A percentile compares a stretch with the other conserved stretches of the same genome.
Conservation (phyloP, 768 basidiomycete species). For the Asterophora parasitica region DNA sequence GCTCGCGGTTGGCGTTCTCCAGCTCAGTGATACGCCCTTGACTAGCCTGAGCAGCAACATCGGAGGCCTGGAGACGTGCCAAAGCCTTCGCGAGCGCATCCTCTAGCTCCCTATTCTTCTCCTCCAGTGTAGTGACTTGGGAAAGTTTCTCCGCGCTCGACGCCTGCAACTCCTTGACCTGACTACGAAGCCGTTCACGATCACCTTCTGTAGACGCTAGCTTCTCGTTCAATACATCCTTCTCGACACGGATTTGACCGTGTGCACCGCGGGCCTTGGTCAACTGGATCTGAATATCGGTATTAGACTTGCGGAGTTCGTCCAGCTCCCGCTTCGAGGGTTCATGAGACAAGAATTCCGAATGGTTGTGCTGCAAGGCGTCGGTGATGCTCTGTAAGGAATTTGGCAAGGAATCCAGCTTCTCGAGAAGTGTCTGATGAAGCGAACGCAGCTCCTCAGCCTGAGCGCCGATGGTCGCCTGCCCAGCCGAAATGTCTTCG, state of each 20-base stretch:
- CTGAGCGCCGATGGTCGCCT: constrained; percentile 43
- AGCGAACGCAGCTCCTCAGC: constrained; percentile 45
- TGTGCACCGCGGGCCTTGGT: constrained; percentile 74
- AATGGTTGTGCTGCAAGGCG: constrained; percentile 54
- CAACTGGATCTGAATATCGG: constrained; percentile 67
- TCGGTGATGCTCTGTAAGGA: constrained; percentile 47
- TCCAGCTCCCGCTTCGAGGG: constrained; percentile 60
- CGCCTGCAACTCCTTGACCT: constrained; percentile 52
- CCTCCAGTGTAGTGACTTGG: constrained; percentile 43
- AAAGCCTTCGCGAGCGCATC: constrained; percentile 71
- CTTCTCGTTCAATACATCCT: constrained; percentile 66
- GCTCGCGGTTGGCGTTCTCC: constrained; percentile 56
- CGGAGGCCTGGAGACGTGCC: constrained; percentile 66
- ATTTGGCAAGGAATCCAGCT: constrained; percentile 56
- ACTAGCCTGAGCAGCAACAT: constrained; percentile 56
- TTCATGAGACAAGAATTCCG: constrained; percentile 56
- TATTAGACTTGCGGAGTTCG: constrained; percentile 62
- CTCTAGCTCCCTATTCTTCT: constrained; percentile 58
- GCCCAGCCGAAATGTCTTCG: constrained; percentile 46
- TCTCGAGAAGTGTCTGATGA: constrained; percentile 49
- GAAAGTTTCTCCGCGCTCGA: constrained; percentile 36
- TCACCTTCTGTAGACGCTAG: constrained; percentile 56
- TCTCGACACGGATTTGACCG: constrained; percentile 78
- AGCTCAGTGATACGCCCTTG: constrained; percentile 57
- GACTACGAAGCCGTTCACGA: constrained; percentile 52